Conservation (phyloP, 176 grass and related monocot genomes). For the Triticum aestivum region IWGSC_CS_RefSeq_v2.1 NC_057794.1:579570925-579571424, state of each 20-base stretch:
- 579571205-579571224: background rate
- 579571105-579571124: constrained; percentile 9
- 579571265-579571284: constrained; percentile 6
- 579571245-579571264: background rate
- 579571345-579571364: constrained; percentile 27
- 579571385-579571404: constrained; percentile 2
- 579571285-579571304: constrained; percentile 17
- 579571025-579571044: background rate
- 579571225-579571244: no score
- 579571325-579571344: constrained; percentile 20
- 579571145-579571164: background rate
- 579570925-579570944: constrained; percentile 31
- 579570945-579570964: background rate
- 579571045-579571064: background rate
- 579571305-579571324: background rate
- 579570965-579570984: background rate
- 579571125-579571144: background rate
- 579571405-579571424: constrained; percentile 27
- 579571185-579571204: background rate
- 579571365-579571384: constrained; percentile 44
- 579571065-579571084: background rate
- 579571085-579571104: background rate
- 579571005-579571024: background rate
- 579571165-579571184: constrained; percentile 19
- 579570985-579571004: background rate